phyloP scores from a whole-genome alignment of 768 basidiomycete species.

The Mycena galericulata region DNA sequence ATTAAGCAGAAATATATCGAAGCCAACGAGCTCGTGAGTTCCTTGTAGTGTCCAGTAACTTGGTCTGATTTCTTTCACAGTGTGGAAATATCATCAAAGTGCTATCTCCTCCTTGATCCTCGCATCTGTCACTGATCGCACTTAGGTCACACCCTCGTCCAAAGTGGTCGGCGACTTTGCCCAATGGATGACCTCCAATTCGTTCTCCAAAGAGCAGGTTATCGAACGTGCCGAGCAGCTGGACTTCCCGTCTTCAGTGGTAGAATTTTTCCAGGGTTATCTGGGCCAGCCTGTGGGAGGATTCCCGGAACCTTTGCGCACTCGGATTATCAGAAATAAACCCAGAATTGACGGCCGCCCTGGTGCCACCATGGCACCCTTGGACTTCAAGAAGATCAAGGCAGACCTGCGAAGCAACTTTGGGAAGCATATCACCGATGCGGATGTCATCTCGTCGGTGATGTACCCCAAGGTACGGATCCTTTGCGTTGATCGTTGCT shows the following conservation, averaged over 20 bases:
- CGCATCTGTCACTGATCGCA: neutral
- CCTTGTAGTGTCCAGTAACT: conserved; percentile 15
- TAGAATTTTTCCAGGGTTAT: conserved; percentile 99
- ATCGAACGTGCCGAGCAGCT: conserved; percentile 87
- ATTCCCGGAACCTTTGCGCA: conserved; percentile 97
- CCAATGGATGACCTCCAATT: conserved; percentile 99
- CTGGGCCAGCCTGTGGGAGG: conserved; percentile 98
- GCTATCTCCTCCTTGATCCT: conserved; percentile 12
- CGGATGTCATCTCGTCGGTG: conserved; percentile 93
- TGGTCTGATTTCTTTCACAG: conserved; percentile 50
- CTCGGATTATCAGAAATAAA: conserved; percentile 92
- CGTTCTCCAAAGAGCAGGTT: conserved; percentile 88
- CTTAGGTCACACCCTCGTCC: conserved; percentile 94
- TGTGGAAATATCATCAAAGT: conserved; percentile 98
- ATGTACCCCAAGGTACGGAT: conserved; percentile 94
- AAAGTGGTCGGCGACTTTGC: conserved; percentile 99
- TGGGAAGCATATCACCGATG: conserved; percentile 94
- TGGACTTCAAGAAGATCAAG: conserved; percentile 98
- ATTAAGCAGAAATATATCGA: conserved; percentile 99
- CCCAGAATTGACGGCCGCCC: conserved; percentile 94
- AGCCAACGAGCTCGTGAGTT: conserved; percentile 90
- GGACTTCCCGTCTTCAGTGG: conserved; percentile 97
- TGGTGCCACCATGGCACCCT: conserved; percentile 85
- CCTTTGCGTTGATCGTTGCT: conserved; percentile 17
- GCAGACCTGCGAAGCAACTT: conserved; percentile 92